A percentile compares a stretch with the other conserved stretches of the same genome.
Evolutionary conservation across 164 flowering plant genomes (phyloP).

Genomic region (Taxillus chinensis): DNA sequence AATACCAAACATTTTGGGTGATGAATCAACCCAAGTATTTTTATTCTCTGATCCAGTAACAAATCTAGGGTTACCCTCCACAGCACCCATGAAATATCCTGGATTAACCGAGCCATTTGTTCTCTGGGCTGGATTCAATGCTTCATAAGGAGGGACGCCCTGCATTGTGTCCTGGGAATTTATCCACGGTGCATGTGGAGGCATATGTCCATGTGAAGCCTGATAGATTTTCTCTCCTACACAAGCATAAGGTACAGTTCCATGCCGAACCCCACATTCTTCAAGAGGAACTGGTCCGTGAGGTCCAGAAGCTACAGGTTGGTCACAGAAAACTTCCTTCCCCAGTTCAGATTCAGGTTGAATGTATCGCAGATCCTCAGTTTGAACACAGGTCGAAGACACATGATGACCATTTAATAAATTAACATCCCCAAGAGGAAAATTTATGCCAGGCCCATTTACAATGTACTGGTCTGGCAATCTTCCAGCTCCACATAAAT

Average conservation of each 20-base stretch:
- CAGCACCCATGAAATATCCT: background rate
- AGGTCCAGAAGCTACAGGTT: conserved; percentile 23
- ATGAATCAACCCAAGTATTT: background rate
- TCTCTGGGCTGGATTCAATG: background rate
- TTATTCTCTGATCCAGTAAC: background rate
- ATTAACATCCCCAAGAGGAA: conserved; percentile 37
- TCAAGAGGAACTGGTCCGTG: conserved; percentile 42
- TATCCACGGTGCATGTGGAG: conserved; percentile 48
- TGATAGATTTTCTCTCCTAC: conserved; percentile 48
- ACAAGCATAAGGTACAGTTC: conserved; percentile 40
- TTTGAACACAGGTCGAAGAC: conserved; percentile 32
- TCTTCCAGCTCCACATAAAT: conserved; percentile 45
- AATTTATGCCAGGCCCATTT: conserved; percentile 41
- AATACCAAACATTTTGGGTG: background rate
- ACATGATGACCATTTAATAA: conserved; percentile 32
- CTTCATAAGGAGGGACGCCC: conserved; percentile 34
- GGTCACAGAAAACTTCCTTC: conserved; percentile 51
- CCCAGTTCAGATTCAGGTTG: conserved; percentile 45
- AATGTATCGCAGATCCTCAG: conserved; percentile 35
- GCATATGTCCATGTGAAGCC: conserved; percentile 43
- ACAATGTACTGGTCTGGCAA: conserved; percentile 40
- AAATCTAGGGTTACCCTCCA: background rate
- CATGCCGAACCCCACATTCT: conserved; percentile 46
- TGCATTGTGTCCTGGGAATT: conserved; percentile 45
- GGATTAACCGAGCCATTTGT: background rate